phyloP scores from a whole-genome alignment of 2,329 filamentous ascomycete species.

The Scytalidium lignicola region DNA sequence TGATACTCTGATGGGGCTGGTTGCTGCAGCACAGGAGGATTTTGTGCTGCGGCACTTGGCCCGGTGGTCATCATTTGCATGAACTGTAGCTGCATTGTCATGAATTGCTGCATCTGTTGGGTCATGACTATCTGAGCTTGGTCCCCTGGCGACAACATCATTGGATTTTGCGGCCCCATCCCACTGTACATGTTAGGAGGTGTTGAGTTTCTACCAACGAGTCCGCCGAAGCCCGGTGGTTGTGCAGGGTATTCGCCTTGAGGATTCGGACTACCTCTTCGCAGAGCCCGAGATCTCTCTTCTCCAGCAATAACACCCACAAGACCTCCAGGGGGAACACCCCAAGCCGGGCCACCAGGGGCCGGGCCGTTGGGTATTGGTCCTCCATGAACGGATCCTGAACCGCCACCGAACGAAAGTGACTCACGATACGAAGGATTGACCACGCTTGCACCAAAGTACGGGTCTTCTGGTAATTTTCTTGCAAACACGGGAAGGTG shows the following conservation, averaged over 20 bases:
- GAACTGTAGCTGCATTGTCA: slow-evolving; percentile 93
- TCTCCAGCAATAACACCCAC: slow-evolving; percentile 85
- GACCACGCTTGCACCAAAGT: slow-evolving; percentile 72
- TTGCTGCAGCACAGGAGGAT: slow-evolving; percentile 18
- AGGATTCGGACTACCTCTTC: slow-evolving; percentile 71
- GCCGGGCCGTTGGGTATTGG: neutral
- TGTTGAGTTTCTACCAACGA: slow-evolving; percentile 20
- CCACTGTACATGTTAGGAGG: slow-evolving; percentile 12
- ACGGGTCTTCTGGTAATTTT: slow-evolving; percentile 78
- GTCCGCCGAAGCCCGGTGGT: slow-evolving; percentile 21
- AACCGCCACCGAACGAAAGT: slow-evolving; percentile 60
- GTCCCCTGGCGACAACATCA: slow-evolving; percentile 50
- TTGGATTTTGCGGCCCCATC: slow-evolving; percentile 25
- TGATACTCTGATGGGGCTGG: slow-evolving; percentile 16
- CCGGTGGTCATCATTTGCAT: slow-evolving; percentile 70
- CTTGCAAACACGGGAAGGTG: slow-evolving; percentile 75
- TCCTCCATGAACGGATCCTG: slow-evolving; percentile 36
- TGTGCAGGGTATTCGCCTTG: slow-evolving; percentile 41
- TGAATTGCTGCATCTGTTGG: slow-evolving; percentile 80
- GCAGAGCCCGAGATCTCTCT: slow-evolving; percentile 71
- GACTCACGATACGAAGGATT: slow-evolving; percentile 70
- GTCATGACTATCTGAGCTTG: slow-evolving; percentile 76
- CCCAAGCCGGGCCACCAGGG: slow-evolving; percentile 7
- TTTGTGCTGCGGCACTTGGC: slow-evolving; percentile 13
- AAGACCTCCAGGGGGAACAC: slow-evolving; percentile 66